phyloP scores from a whole-genome alignment of 306 rosid genomes.

The Dryas alaskensis region DNA sequence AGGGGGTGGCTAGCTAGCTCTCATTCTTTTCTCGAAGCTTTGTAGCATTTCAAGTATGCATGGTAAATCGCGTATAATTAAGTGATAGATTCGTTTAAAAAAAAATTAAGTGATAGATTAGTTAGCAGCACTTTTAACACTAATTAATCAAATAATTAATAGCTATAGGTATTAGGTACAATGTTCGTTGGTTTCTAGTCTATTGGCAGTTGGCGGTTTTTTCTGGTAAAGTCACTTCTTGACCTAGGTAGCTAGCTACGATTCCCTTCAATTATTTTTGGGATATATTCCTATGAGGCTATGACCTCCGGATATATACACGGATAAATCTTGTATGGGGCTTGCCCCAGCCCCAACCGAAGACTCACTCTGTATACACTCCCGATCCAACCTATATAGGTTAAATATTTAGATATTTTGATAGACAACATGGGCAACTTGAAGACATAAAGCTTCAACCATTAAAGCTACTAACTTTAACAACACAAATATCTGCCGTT shows the following conservation, averaged over 20 bases:
- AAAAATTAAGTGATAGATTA: background rate
- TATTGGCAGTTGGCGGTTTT: conserved; percentile 62
- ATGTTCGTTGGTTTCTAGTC: conserved; percentile 31
- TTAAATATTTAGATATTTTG: conserved; percentile 12
- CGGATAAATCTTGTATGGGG: too few species aligned
- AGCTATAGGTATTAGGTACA: background rate
- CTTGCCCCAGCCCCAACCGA: too few species aligned
- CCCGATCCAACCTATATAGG: conserved; percentile 18
- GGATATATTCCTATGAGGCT: conserved; percentile 22
- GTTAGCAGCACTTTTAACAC: background rate
- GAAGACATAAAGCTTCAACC: background rate
- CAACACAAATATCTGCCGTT: background rate
- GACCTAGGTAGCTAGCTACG: conserved; percentile 23
- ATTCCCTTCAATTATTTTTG: conserved; percentile 35
- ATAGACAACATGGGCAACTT: background rate
- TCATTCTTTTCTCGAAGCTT: too few species aligned
- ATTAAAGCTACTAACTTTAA: background rate
- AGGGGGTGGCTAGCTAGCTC: too few species aligned
- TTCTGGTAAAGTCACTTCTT: conserved; percentile 54
- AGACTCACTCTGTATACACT: too few species aligned
- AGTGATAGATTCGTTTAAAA: too few species aligned
- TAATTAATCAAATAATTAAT: conserved; percentile 13
- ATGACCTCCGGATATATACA: conserved; percentile 30
- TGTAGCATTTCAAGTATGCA: too few species aligned
- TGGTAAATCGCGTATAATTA: too few species aligned